Base-by-base conservation (phyloP, 768 basidiomycete species). In the Kwoniella pini region DNA sequence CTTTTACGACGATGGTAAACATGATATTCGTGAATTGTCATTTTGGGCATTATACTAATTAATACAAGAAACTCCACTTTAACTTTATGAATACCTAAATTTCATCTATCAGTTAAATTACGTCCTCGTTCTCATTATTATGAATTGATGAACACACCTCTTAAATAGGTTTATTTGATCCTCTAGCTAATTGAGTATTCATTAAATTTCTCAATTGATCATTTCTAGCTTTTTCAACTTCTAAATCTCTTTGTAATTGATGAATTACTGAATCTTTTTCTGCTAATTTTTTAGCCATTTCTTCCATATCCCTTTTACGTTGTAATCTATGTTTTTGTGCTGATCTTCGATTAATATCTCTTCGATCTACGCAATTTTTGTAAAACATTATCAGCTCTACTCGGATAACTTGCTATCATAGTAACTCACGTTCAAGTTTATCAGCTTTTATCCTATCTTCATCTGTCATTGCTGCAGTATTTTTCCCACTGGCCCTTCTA, bases 291-390 rank as follows among this genome's bases (percentile, higher is more conserved):
- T 33, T 46, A 19, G 51, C 40, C 22, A 63, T 33, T 11, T 19
- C 33, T 11, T 67, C 65, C 38, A 52, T 22, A 26, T 67, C 65
- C 28, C 56, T 54, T 49, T 63, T 63, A 30, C 65, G 57, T 30
- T 54, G 36, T 28, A 43, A 12, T 15, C 65, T 62, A 39, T 63
- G 61, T 63, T 63, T 67, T 43, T 67, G 65, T 2, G 65, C 65
- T n/a, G 65, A 67, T 38, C 52, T 27, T 6, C 65, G 57, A 33
- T 67, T 67, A 48, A 67, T 67, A 33, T 55, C 39, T 19, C 64
- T 54, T 30, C 64, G 64, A 43, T 65, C 64, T 65, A 22, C 4
- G 21, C 15, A 40, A 46, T 6, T 26, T 44, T n/a, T n/a, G n/a
- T n/a, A n/a, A 17, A 22, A 7, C 12, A 52, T 10, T 7, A 31